Evolutionary conservation across 108 stramenopile species (phyloP), one percentile per base, ranked within the genome.

Genomic region (Nitzschia putrida): DNA sequence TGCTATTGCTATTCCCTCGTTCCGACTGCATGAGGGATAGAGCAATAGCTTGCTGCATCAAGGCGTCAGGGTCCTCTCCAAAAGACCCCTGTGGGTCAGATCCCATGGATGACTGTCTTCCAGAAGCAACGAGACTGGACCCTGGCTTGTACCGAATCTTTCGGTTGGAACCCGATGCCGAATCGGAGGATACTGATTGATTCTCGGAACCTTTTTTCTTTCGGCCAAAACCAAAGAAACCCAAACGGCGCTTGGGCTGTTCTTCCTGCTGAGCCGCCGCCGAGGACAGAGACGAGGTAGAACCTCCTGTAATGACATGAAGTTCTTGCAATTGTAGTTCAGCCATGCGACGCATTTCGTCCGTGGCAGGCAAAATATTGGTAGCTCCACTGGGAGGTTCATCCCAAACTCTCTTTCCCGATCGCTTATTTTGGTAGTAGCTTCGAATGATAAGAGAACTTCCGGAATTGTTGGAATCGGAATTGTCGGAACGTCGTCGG

Each of bases 311-410:
- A 7, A 66, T 40, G 14, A 77, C 44, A 14, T 73, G 83, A 75
- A 92, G 64, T 49, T 90, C 88, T 20, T 77, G 67, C 45, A 88
- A 64, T 70, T 92, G 86, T 8, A 78, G 59, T 42, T 86, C 63
- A 0, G 85, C 88, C 85, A 85, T 85, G 16, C 64, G 67, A 10
- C 85, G 75, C 64, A 85, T 80, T 63, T 87, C 85, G 5, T 76
- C 58, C 2, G 79, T 67, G 8, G 91, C 91, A 41, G 83, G 84
- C 0, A 83, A 11, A 12, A 92, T 79, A 1, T 69, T 65, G 26
- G 87, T 82, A 3, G 91, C 91, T 20, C 91, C 91, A 14, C 78
- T 78, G 0, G 91, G 91, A 12, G 88, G 91, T 65, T 92, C 91
- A 61, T 92, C 91, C 91, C 91, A 92, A 2, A 85, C 87, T 16